phyloP scores from a whole-genome alignment of 2,329 filamentous ascomycete species.

The Arthrobotrys iridis region DNA sequence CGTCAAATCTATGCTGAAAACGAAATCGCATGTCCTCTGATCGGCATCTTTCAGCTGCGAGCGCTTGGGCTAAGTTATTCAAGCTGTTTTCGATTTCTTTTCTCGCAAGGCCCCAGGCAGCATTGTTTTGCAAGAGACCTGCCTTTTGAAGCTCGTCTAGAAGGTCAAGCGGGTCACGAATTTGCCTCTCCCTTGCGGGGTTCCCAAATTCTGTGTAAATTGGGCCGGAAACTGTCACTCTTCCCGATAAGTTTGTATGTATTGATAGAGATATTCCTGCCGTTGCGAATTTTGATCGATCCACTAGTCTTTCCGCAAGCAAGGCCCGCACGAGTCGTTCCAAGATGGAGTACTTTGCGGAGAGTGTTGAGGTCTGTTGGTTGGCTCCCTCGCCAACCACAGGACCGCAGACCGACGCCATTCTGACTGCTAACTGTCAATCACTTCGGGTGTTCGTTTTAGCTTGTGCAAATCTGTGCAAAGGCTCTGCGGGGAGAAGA shows the following conservation, averaged over 20 bases:
- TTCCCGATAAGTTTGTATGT: not conserved
- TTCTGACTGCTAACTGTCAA: not conserved
- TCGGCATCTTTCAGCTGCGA: conserved; percentile 10
- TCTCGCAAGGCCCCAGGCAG: conserved; percentile 8
- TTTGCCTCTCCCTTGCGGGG: not conserved
- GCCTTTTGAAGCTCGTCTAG: conserved; percentile 12
- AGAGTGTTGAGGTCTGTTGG: not conserved
- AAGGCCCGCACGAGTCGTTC: conserved; percentile 32
- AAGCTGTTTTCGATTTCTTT: conserved; percentile 25
- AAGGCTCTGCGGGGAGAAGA: too few species aligned
- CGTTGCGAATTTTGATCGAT: not conserved
- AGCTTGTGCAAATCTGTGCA: not conserved
- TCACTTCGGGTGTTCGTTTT: not conserved
- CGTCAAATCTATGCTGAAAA: not conserved
- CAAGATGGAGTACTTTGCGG: conserved; percentile 25
- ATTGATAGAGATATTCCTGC: conserved; percentile 5
- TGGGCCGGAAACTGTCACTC: not conserved
- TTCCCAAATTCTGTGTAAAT: not conserved
- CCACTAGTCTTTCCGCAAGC: conserved; percentile 19
- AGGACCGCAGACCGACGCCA: not conserved
- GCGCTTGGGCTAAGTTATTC: conserved; percentile 1
- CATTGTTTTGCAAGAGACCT: not conserved
- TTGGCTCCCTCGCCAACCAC: not conserved
- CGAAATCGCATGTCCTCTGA: not conserved
- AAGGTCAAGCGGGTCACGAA: conserved; percentile 15